Evolutionary conservation across 2,329 filamentous ascomycete species (phyloP).

Genomic region (Cladophialophora bantiana): DNA sequence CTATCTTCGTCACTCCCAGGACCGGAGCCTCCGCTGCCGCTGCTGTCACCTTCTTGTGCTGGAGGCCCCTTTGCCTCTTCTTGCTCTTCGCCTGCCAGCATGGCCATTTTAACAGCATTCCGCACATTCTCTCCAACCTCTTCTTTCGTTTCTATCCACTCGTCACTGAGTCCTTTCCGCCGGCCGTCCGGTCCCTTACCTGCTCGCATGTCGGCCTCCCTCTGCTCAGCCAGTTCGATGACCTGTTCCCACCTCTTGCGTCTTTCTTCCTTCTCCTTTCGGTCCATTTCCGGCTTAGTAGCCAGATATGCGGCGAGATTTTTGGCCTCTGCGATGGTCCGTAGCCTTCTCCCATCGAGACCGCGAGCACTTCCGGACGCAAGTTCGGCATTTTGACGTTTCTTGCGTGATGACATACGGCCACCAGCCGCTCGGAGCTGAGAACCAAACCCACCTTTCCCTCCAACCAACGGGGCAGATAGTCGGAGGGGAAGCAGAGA

Average conservation of each 20-base stretch:
- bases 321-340: conserved; percentile 95
- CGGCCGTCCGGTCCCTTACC: conserved; percentile 60
- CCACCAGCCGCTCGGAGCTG: conserved; percentile 95
- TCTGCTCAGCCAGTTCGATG: conserved; percentile 80
- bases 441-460: conserved; percentile 97
- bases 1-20: conserved; percentile 50
- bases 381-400: conserved; percentile 70
- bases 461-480: conserved; percentile 79
- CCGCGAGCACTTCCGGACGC: conserved; percentile 80
- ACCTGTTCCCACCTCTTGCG: conserved; percentile 87
- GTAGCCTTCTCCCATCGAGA: conserved; percentile 84
- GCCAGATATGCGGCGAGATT: conserved; percentile 92
- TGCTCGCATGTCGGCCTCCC: conserved; percentile 80
- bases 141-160: conserved; percentile 95
- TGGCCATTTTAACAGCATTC: conserved; percentile 75
- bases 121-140: conserved; percentile 84
- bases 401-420: conserved; percentile 95
- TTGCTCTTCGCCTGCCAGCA: conserved; percentile 65
- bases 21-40: conserved; percentile 45
- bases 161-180: conserved; percentile 73
- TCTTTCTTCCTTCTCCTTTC: conserved; percentile 86
- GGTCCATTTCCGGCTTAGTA: conserved; percentile 96
- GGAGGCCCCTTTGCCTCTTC: conserved; percentile 46
- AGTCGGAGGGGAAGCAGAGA: conserved; percentile 84
- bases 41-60: conserved; percentile 51